These are phyloP conservation scores for Saposhnikovia divaricata DNA, from an alignment of 129 eudicot genomes.

Conservation along the genomic window DNA sequence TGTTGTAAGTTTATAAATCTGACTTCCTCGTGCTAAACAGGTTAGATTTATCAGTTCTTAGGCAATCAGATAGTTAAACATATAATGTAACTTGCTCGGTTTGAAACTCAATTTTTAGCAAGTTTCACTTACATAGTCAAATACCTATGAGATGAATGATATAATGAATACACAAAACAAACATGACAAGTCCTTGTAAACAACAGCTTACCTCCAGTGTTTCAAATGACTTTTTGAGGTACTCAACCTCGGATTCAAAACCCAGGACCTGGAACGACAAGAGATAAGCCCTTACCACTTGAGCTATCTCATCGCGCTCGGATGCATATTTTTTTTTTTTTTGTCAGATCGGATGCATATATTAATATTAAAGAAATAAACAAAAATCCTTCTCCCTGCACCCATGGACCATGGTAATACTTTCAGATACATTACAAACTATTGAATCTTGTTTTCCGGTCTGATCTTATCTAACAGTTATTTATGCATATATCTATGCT, in stretches of 20 bases:
- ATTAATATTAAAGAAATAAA: too few relatives aligned
- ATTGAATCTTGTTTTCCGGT: too few relatives aligned
- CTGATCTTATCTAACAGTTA: too few relatives aligned
- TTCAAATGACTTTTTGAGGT: slow-evolving; percentile 67
- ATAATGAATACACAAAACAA: neutral
- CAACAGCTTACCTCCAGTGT: slow-evolving; percentile 68
- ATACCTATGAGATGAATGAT: neutral
- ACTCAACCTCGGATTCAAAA: slow-evolving; percentile 82
- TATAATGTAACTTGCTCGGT: neutral
- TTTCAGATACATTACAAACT: too few relatives aligned
- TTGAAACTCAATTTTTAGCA: too few relatives aligned
- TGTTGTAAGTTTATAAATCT: neutral
- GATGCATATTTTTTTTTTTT: too few relatives aligned
- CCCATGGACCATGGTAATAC: too few relatives aligned
- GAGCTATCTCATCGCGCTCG: too few relatives aligned
- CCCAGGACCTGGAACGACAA: too few relatives aligned
- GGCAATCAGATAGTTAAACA: neutral
- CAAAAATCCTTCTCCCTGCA: too few relatives aligned
- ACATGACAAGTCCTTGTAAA: neutral
- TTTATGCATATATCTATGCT: neutral
- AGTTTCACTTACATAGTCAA: neutral
- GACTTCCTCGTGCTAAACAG: neutral
- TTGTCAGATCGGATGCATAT: too few relatives aligned
- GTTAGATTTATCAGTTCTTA: neutral
- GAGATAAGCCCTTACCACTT: too few relatives aligned